Conservation (phyloP, 495 filamentous ascomycete genomes). For the Penicillium lividum region DNA sequence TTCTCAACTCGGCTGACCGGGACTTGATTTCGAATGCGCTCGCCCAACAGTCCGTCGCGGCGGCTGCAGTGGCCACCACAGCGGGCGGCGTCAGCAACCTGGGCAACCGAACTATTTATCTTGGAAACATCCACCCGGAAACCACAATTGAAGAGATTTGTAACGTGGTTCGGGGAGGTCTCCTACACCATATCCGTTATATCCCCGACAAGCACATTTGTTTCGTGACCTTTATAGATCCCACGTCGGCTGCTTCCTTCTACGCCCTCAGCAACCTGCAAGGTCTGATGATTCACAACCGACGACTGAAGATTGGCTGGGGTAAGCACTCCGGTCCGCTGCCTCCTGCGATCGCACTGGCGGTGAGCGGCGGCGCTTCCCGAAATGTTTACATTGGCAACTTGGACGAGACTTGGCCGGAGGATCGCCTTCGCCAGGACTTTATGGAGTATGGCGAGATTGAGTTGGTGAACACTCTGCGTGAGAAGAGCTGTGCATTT, state of each 20-base stretch:
- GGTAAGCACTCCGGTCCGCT: constrained; percentile 98
- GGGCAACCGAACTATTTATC: constrained; percentile 95
- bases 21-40: constrained; percentile 94
- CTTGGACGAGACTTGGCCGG: constrained; percentile 93
- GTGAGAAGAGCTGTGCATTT: constrained; percentile 98
- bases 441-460: constrained; percentile 98
- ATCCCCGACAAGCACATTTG: constrained; percentile 99
- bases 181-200: constrained; percentile 96
- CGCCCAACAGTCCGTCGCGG: constrained; percentile 95
- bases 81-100: constrained; percentile 96
- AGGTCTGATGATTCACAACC: constrained; percentile 98
- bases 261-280: constrained; percentile 96
- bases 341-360: constrained; percentile 92
- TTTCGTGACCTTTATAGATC: constrained; percentile 99
- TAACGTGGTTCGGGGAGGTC: constrained; percentile 90
- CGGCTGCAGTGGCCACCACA: constrained; percentile 92
- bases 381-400: constrained; percentile 98
- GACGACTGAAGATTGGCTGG: constrained; percentile 97
- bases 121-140: constrained; percentile 98
- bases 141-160: constrained; percentile 99
- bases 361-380: constrained; percentile 91
- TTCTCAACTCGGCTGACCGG: constrained; percentile 91
- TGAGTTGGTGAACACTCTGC: constrained; percentile 91
- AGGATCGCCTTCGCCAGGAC: constrained; percentile 93
- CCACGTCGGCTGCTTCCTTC: constrained; percentile 95